Base-by-base conservation (phyloP, 192 early-diverging fungal genomes). In the Chytriomyces hyalinus region DNA sequence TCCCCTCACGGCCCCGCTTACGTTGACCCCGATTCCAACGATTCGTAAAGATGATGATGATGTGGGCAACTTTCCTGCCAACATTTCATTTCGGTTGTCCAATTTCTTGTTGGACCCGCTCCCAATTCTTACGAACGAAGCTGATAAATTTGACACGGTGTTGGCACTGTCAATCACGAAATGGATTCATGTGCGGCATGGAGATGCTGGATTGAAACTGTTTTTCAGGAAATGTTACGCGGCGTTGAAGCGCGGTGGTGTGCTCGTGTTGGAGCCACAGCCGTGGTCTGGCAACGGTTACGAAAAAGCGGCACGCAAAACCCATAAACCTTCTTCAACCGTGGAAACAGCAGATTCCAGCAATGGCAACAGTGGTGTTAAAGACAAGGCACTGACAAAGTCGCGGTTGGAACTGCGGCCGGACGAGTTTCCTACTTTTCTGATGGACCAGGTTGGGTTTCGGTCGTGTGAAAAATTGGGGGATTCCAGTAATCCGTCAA, bases 161-260 rank as follows among this genome's bases (percentile, higher is more conserved):
- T 72, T 93, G 9, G 91, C 88, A 0, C 83, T 95, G 11, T 89
- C 86, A 46, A 79, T 95, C 24, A 90, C 90, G 7, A 95, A 95
- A 76, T 94, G 93, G 93, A 92, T 95, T 60, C 94, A 95, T 66
- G 80, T 95, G 17, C 86, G 91, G 73, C 70, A 86, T 22, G 93
- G 92, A 0, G 94, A 95, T 72, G 74, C 79, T 7, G 93, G 92
- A 2, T 49, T 95, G 10, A 79, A 87, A 48, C 51, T 64, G 28
- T 93, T 94, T 62, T 94, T 95, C 72, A 72, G 81, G 53, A 92
- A 90, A 73, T 83, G 87, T 6, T 92, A 90, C 75, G 48, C 82
- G 0, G 80, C 79, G 17, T 74, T 95, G 8, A 70, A 75, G 0
- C 82, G 80, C 1, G 91, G 89, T 1, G 94, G 94, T 2, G 50